Base-by-base conservation (phyloP, 768 basidiomycete species). In the Boletus vermiculosoides region DNA sequence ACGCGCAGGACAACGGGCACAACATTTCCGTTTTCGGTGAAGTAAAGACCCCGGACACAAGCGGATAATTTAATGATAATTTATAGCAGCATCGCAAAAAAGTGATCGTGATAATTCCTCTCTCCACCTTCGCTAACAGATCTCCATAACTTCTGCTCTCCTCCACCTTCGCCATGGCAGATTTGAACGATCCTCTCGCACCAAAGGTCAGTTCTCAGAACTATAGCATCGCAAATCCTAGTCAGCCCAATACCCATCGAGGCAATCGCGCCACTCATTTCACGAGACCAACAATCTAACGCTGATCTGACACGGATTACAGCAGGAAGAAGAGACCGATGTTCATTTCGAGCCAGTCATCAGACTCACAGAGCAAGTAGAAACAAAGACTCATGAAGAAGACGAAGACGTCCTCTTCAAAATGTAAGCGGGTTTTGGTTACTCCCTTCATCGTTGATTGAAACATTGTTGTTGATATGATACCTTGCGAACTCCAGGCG, bases 301-400 rank as follows among this genome's bases (percentile, higher is more conserved):
- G 41, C 64, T 70, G 66, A 66, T 72, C 68, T 68, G 56, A 59
- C 64, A 23, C 53, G 58, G 41, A 60, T 63, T 60, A 58, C 47
- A 66, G 66, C 68, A 78, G 66, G 81, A 85, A 58, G 94, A 96
- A 73, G 92, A 94, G 74, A 67, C 80, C 76, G 93, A 96, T 75
- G 83, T 84, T 64, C 90, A 94, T 65, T 98, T 94, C 75, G 95
- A 97, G 76, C 97, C 97, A 50, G 92, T 98, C 58, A 88, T 97
- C 79, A 92, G 85, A 76, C 90, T 98, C 75, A 96, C 94, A 9
- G 90, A 99, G 75, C 87, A 92, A 71, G 91, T 99, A 60, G 92
- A 94, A 72, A 88, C 87, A 55, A 95, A 95, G 85, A 98, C 96
- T 8, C 77, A 82, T 69, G 97, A 99, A 74, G 97, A 98, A 72